Evolutionary conservation across 495 filamentous ascomycete genomes (phyloP).

Genomic region (Penicillium steckii): DNA sequence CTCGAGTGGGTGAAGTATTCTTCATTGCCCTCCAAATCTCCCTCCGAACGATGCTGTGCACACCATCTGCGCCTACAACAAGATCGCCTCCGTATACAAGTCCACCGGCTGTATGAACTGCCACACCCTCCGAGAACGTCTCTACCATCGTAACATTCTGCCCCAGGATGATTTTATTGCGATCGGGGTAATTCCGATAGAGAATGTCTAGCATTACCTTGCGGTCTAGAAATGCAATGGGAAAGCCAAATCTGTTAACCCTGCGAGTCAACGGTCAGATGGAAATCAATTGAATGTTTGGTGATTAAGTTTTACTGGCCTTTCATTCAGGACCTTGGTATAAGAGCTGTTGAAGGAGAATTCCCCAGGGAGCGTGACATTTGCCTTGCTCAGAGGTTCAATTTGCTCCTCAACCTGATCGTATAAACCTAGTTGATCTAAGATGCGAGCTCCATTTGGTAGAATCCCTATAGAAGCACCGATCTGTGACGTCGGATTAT

Average conservation of each 20-base stretch:
- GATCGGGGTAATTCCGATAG: slow-evolving; percentile 12
- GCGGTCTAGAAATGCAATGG: slow-evolving; percentile 30
- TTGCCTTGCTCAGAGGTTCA: slow-evolving; percentile 12
- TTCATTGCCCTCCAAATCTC: slow-evolving; percentile 30
- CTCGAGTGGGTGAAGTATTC: background rate
- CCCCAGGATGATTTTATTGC: background rate
- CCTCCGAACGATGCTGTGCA: slow-evolving; percentile 16
- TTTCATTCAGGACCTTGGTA: slow-evolving; percentile 4
- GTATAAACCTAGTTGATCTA: slow-evolving; percentile 43
- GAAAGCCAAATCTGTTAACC: slow-evolving; percentile 15
- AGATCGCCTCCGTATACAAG: slow-evolving; percentile 32
- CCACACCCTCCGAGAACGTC: background rate
- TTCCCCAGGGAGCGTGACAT: slow-evolving; percentile 13
- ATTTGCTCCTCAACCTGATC: background rate
- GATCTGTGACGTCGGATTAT: slow-evolving; percentile 33
- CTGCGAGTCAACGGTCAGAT: background rate
- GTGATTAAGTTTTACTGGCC: background rate
- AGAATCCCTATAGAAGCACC: slow-evolving; percentile 39
- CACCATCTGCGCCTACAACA: slow-evolving; percentile 35
- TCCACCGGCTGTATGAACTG: background rate
- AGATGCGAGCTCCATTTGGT: slow-evolving; percentile 37
- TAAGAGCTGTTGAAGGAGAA: slow-evolving; percentile 10
- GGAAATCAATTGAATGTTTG: background rate
- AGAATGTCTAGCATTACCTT: slow-evolving; percentile 27
- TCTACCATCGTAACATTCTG: background rate